Evolutionary conservation across 2,329 filamentous ascomycete genomes (phyloP), one percentile per base, ranked within the genome.

Genomic region (Davidsoniella virescens): DNA sequence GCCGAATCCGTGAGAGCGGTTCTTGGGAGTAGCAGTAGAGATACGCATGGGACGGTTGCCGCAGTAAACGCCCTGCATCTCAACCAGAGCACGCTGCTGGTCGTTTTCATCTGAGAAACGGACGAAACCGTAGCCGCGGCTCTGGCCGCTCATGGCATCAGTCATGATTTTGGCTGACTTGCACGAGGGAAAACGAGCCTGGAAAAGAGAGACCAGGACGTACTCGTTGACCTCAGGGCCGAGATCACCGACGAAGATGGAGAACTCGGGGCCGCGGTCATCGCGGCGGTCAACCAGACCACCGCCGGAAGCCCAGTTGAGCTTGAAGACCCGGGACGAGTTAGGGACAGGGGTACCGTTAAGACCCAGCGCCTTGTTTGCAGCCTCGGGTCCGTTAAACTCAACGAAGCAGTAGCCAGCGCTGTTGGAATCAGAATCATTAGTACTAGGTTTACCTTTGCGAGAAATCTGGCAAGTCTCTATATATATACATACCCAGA

Each of bases 131-230:
- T 98, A 98, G 51, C 92, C 92, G 56, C 92, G 87, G 56, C 88
- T 95, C 77, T 96, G 90, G 59, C 92, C 92, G 56, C 84, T 94
- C 68, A 96, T 92, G 54, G 92, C 90, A 62, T 98, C 92, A 54
- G 90, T 94, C 92, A 98, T 98, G 68, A 98, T 98, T 76, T 98
- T 98, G 62, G 92, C 92, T 37, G 87, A 94, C 73, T 96, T 96
- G 84, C 90, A 96, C 7, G 87, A 94, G 0, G 84, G 84, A 73
- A 94, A 98, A 55, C 90, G 87, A 62, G 81, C 83, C 70, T 96
- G 90, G 77, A 98, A 98, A 47, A 98, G 81, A 23, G 88, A 94
- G 49, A 96, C 90, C 54, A 98, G 74, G 52, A 96, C 90, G 62
- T 94, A 96, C 70, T 98, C 92, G 67, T 95, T 98, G 59, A 98